A percentile compares a stretch with the other conserved stretches of the same genome.
phyloP scores from a whole-genome alignment of 306 rosid genomes.

The Vigna nakashimae region DNA sequence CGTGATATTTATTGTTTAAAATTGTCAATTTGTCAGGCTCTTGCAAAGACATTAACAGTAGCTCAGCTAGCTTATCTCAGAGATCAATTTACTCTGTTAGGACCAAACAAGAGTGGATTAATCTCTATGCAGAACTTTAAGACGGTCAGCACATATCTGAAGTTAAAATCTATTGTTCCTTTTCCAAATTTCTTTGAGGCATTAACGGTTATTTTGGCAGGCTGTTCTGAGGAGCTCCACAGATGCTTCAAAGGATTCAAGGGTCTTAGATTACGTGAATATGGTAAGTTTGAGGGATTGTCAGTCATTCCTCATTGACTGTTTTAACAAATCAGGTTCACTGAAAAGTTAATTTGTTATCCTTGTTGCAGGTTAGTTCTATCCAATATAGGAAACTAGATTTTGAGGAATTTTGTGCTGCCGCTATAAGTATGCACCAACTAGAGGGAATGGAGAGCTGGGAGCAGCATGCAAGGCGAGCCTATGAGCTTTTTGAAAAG shows the following conservation, averaged over 20 bases:
- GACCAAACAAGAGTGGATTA: constrained; percentile 76
- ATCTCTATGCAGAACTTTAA: constrained; percentile 85
- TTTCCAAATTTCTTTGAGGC: constrained; percentile 27
- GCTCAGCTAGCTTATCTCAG: constrained; percentile 68
- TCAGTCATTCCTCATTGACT: background rate
- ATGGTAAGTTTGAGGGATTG: constrained; percentile 50
- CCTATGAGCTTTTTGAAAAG: constrained; percentile 86
- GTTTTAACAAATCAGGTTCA: background rate
- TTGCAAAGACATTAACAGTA: constrained; percentile 73
- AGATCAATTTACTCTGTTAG: constrained; percentile 67
- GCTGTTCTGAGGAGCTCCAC: constrained; percentile 66
- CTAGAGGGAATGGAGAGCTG: constrained; percentile 79
- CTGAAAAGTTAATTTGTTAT: background rate
- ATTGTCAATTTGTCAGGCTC: constrained; percentile 59
- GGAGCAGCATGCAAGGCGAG: constrained; percentile 88
- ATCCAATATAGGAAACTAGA: constrained; percentile 78
- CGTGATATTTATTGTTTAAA: constrained; percentile 9
- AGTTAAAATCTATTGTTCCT: background rate
- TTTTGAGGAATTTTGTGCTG: constrained; percentile 92
- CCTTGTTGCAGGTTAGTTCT: constrained; percentile 70
- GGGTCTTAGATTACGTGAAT: constrained; percentile 63
- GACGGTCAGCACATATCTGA: constrained; percentile 55
- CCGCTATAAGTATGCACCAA: constrained; percentile 86
- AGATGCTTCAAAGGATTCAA: constrained; percentile 76
- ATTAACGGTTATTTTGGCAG: constrained; percentile 52